Evolutionary conservation across 2,329 filamentous ascomycete genomes (phyloP), one percentile per base, ranked within the genome.

Genomic region (Penicillium brasilianum): DNA sequence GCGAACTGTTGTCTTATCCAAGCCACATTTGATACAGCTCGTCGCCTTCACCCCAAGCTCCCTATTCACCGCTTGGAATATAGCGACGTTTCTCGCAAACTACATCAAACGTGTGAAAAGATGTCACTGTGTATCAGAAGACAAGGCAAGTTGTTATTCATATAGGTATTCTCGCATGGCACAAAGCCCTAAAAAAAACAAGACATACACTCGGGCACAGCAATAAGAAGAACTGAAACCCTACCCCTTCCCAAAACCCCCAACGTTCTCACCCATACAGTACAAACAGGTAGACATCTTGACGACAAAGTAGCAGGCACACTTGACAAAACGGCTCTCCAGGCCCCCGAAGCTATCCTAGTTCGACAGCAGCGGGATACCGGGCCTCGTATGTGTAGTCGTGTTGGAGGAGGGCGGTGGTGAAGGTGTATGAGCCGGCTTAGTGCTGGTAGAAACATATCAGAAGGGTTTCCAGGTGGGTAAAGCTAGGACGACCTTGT

Each of bases 391-490:
- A 65, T 69, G 65, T 13, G 61, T 66, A 41, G 61, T 61, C n/a
- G 63, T 59, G 55, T 32, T 65, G 63, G 66, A 66, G 63, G 64
- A 65, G 53, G 65, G 69, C 48, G 63, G 62, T 61, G 60, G 66
- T 28, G 64, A 57, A 28, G 66, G 61, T 41, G 32, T 56, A 49
- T 64, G 49, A 50, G 57, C 41, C 39, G 61, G 60, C 61, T 70
- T 70, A 70, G 67, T 70, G 68, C 68, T 70, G 58, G 59, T 61
- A 60, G 50, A 52, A 63, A 49, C 30, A n/a, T 10, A 58, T 67
- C 58, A 69, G 65, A 55, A 57, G 36, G 61, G 20, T 41, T 58
- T 7, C 36, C 25, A 18, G 28, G n/a, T n/a, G 13, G 6, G 16
- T 16, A 2, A 34, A 9, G 14, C 14, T 22, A 48, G 13, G 20